Evolutionary conservation across 1,139 yeast genomes (phyloP).

Genomic region (Saccharomyces hybrid): DNA sequence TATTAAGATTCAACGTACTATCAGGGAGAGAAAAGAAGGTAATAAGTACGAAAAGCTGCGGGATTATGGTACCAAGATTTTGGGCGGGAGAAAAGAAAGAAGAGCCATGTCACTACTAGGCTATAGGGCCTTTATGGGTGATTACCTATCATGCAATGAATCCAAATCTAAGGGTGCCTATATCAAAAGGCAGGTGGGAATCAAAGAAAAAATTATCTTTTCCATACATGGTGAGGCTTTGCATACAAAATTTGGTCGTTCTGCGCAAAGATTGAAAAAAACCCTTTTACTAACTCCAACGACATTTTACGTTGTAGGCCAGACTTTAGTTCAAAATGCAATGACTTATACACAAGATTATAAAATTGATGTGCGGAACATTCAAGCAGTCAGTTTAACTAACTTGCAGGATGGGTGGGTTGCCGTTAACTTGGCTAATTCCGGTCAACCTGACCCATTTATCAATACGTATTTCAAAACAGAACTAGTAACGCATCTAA

Average conservation of each 20-base stretch:
- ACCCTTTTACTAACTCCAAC: slow-evolving; percentile 60
- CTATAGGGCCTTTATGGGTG: slow-evolving; percentile 68
- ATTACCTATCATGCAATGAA: slow-evolving; percentile 80
- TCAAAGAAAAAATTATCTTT: slow-evolving; percentile 64
- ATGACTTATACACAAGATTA: slow-evolving; percentile 62
- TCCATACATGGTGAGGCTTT: slow-evolving; percentile 78
- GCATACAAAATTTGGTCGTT: slow-evolving; percentile 84
- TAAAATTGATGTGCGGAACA: slow-evolving; percentile 51
- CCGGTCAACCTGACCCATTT: slow-evolving; percentile 67
- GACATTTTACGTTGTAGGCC: slow-evolving; percentile 62
- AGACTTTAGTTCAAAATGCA: slow-evolving; percentile 64
- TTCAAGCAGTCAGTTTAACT: slow-evolving; percentile 63
- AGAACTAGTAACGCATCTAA: slow-evolving; percentile 73
- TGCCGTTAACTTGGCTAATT: slow-evolving; percentile 56
- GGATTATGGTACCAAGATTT: too few species aligned
- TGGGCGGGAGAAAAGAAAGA: too few species aligned
- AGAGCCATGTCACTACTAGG: too few species aligned
- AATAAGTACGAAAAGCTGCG: too few species aligned
- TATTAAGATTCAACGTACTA: too few species aligned
- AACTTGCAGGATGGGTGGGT: slow-evolving; percentile 89
- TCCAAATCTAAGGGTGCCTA: slow-evolving; percentile 68
- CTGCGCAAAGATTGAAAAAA: slow-evolving; percentile 72
- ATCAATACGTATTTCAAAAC: slow-evolving; percentile 82
- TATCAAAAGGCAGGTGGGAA: slow-evolving; percentile 57
- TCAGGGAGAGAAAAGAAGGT: too few species aligned